Percentiles rank a stretch among this genome's conserved stretches.
Conservation (phyloP, 129 eudicot species). For the Pulicaria dysenterica region DNA sequence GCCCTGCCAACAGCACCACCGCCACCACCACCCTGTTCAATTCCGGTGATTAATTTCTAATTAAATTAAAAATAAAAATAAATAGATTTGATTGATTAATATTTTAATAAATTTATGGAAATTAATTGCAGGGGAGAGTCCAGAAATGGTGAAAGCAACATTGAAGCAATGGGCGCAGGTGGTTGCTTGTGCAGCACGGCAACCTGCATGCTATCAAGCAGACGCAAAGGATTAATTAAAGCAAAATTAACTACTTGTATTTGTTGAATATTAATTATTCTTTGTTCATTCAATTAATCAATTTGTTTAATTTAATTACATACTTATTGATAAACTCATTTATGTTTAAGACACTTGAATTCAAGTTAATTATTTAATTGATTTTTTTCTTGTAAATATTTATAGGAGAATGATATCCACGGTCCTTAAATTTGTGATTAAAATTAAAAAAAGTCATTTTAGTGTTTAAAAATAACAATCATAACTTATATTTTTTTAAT, state of each 20-base stretch:
- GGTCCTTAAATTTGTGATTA: too few relatives aligned
- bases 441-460: too few relatives aligned
- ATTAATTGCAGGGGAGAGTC: conserved; percentile 32
- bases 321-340: too few relatives aligned
- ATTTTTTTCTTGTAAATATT: too few relatives aligned
- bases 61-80: background rate
- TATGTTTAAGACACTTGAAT: too few relatives aligned
- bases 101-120: background rate
- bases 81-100: background rate
- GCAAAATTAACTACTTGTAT: background rate
- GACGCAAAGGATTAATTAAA: conserved; percentile 26
- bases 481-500: too few relatives aligned
- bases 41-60: conserved; percentile 16
- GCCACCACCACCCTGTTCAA: conserved; percentile 20
- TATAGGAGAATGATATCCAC: too few relatives aligned
- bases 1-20: conserved; percentile 15
- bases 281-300: too few relatives aligned
- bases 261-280: too few relatives aligned
- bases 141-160: conserved; percentile 37
- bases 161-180: conserved; percentile 46
- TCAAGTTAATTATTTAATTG: too few relatives aligned
- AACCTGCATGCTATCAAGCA: conserved; percentile 35
- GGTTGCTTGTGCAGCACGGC: conserved; percentile 46
- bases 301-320: too few relatives aligned
- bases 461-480: too few relatives aligned